phyloP scores from a whole-genome alignment of 306 rosid species.

The Sicyos baderoa region DNA sequence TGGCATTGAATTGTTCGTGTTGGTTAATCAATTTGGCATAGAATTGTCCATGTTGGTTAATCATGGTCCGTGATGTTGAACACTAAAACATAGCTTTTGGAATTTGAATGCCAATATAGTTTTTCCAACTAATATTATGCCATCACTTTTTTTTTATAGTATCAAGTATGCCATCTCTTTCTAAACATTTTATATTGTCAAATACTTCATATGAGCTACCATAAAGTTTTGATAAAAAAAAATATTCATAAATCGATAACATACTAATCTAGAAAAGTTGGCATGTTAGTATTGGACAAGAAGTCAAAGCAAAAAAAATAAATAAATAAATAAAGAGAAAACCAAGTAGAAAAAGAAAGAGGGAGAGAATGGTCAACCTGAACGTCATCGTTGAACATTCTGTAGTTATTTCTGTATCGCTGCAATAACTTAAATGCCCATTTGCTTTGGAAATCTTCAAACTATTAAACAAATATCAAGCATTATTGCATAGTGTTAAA shows the following conservation, averaged over 20 bases:
- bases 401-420: conserved; percentile 76
- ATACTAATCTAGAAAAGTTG: conserved; percentile 3
- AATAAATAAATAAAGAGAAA: background rate
- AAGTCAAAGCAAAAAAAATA: background rate
- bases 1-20: conserved; percentile 19
- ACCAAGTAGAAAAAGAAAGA: background rate
- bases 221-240: background rate
- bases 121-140: background rate
- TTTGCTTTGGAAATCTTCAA: conserved; percentile 99
- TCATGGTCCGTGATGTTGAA: background rate
- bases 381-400: conserved; percentile 98
- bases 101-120: background rate
- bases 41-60: conserved; percentile 12
- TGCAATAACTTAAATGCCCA: conserved; percentile 97
- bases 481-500: background rate
- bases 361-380: conserved; percentile 50
- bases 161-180: background rate
- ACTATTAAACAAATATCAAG: conserved; percentile 39
- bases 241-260: background rate
- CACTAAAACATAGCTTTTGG: background rate
- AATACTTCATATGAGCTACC: background rate
- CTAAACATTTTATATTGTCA: background rate
- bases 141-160: too few relatives aligned
- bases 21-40: conserved; percentile 18
- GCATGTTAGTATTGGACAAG: background rate